Base-by-base conservation (phyloP, 2,329 filamentous ascomycete species). In the Emmonsiellopsis sp. region DNA sequence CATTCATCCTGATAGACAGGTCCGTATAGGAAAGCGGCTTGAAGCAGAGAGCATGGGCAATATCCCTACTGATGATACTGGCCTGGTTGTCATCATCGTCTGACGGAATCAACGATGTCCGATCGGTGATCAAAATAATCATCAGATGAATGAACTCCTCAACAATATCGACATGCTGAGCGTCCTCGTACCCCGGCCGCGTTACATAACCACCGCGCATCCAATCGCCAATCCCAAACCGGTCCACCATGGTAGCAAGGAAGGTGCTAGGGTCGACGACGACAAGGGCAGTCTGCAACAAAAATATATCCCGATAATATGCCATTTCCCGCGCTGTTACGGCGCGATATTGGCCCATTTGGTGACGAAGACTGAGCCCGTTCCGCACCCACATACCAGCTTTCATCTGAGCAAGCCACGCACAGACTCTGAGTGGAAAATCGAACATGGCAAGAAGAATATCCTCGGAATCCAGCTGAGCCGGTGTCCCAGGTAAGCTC, bases 351-450 rank as follows among this genome's bases (percentile, higher is more conserved):
- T 91, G 93, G 51, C 87, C 87, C 67, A 94, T 93, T 70, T 98
- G 93, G 67, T 98, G 93, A 40, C 92, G 84, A 50, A 98, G 79
- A 63, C 92, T 97, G 65, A 98, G 89, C 2, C 93, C 93, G 66
- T 98, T 98, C 53, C 93, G 84, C 58, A 98, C 92, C 93, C 94
- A 98, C 84, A 97, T 95, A 50, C 90, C 89, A 15, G 92, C 90
- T 69, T 95, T 95, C 83, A 98, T 97, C 73, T 98, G 94, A 5
- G 93, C 88, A 34, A 98, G 77, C 93, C 93, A 98, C 16, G 89
- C 90, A 67, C 90, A 96, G 0, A 97, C 91, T 51, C 94, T 82
- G 3, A 98, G 76, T 0, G 94, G 92, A 63, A 89, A 95, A 68
- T 98, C 93, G 63, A 98, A 95, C 50, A 90, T 82, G 1, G 87